Evolutionary conservation across 139 green algal genomes (phyloP).

Genomic region (Nannochloris sp.): DNA sequence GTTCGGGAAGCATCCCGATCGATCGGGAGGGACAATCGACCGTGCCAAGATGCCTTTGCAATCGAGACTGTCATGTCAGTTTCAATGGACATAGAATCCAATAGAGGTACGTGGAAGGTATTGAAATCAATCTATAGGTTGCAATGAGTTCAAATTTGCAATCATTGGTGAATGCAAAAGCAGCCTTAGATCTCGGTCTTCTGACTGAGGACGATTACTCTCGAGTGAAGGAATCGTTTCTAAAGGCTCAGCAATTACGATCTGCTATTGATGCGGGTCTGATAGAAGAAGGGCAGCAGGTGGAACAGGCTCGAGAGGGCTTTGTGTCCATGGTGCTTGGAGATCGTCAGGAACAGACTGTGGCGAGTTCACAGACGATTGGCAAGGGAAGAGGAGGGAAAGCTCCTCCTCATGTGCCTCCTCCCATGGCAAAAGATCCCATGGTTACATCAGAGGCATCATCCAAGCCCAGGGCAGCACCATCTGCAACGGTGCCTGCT

Average conservation of each 20-base stretch:
- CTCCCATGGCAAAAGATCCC: too few relatives aligned
- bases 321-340: conserved; percentile 58
- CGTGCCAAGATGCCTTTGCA: too few relatives aligned
- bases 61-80: too few relatives aligned
- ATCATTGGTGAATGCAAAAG: conserved; percentile 55
- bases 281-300: conserved; percentile 55
- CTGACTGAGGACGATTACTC: conserved; percentile 63
- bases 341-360: neutral
- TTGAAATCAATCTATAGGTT: neutral
- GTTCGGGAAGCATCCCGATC: too few relatives aligned
- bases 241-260: conserved; percentile 75
- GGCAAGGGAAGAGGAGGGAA: too few relatives aligned
- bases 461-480: too few relatives aligned
- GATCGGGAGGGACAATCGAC: too few relatives aligned
- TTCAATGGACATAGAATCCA: too few relatives aligned
- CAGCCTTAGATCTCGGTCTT: conserved; percentile 62
- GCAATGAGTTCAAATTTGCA: conserved; percentile 16
- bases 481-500: neutral
- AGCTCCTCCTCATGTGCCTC: too few relatives aligned
- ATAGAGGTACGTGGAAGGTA: neutral
- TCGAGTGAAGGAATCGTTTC: conserved; percentile 66
- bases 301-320: conserved; percentile 44
- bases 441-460: too few relatives aligned
- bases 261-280: conserved; percentile 62
- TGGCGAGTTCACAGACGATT: neutral